Evolutionary conservation across 2,329 filamentous ascomycete species (phyloP), one percentile per base, ranked within the genome.

Genomic region (Stachybotrys echinatus): DNA sequence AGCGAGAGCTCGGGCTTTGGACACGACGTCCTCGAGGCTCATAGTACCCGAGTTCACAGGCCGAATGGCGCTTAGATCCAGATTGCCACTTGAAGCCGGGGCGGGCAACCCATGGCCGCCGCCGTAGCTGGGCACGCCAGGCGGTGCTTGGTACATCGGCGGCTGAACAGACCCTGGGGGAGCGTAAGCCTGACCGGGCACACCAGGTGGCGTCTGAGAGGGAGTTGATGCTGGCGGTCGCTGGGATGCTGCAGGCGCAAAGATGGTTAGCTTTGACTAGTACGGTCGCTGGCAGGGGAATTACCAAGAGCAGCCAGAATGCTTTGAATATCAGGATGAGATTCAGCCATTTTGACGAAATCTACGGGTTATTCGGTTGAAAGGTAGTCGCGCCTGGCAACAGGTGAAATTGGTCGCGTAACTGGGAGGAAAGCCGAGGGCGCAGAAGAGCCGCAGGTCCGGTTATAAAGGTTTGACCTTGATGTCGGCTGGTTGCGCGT

Each of bases 1-100:
- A 39, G 90, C 89, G 66, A 88, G 89, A 40, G 85, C 87, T 65
- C 88, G 88, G 44, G 89, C 90, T 65, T 91, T 89, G 38, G 90
- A 88, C 59, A 95, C 85, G 45, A 89, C 88, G 66, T 95, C 89
- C 51, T 87, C 81, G 55, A 95, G 85, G 67, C 85, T 92, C 59
- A 95, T 85, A 19, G 87, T 89, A 51, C 90, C 90, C 23, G 88
- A 88, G 64, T 80, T 89, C 49, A 87, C 80, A 5, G 90, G 89
- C 61, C 88, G 87, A 63, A 94, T 89, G 49, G 81, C 79, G 69
- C 86, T 92, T 48, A 95, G 71, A 63, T 95, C 89, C 54, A 95
- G 75, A 58, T 82, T 91, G 47, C 89, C 89, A 52, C 87, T 88
- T 50, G 79, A 79, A 6, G 85, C 81, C 3, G 88, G 88, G 57